Evolutionary conservation across 495 filamentous ascomycete species (phyloP).

Genomic region (Opeltia flavorubescens): DNA sequence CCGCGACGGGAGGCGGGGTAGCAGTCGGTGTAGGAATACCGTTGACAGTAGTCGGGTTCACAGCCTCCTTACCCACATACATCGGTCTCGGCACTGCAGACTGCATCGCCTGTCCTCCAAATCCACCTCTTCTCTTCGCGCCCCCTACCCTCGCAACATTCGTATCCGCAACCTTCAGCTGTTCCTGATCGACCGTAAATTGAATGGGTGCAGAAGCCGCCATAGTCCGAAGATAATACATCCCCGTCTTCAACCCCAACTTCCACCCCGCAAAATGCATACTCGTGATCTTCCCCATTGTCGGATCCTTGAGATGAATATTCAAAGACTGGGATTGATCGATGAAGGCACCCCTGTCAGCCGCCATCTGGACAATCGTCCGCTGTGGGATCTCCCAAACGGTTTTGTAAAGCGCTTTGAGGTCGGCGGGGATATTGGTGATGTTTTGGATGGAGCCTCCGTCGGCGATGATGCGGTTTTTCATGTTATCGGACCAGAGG

Average conservation of each 20-base stretch:
- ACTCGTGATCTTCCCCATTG: slow-evolving; percentile 97
- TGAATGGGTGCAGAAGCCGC: slow-evolving; percentile 93
- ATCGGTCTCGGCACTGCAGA: slow-evolving; percentile 44
- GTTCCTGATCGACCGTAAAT: slow-evolving; percentile 97
- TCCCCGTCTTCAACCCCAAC: slow-evolving; percentile 95
- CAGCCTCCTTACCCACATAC: slow-evolving; percentile 38
- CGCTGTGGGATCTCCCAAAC: slow-evolving; percentile 99
- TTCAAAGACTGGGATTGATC: slow-evolving; percentile 98
- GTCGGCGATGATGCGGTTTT: slow-evolving; percentile 97
- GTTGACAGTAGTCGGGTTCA: slow-evolving; percentile 31
- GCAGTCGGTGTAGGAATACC: slow-evolving; percentile 49
- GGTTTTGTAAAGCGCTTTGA: slow-evolving; percentile 97
- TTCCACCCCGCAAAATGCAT: slow-evolving; percentile 99
- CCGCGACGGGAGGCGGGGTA: slow-evolving; percentile 35
- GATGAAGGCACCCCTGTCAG: slow-evolving; percentile 94
- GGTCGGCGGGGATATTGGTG: slow-evolving; percentile 84
- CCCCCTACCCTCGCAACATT: slow-evolving; percentile 50
- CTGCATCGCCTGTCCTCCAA: slow-evolving; percentile 28
- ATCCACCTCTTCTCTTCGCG: slow-evolving; percentile 56
- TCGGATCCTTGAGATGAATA: slow-evolving; percentile 97
- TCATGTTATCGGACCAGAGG: slow-evolving; percentile 99
- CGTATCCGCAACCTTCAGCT: slow-evolving; percentile 78
- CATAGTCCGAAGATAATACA: slow-evolving; percentile 99
- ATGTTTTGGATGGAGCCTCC: slow-evolving; percentile 94
- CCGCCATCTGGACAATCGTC: slow-evolving; percentile 90